phyloP scores from a whole-genome alignment of 2,329 filamentous ascomycete genomes.

The Stylonectria norvegica region DNA sequence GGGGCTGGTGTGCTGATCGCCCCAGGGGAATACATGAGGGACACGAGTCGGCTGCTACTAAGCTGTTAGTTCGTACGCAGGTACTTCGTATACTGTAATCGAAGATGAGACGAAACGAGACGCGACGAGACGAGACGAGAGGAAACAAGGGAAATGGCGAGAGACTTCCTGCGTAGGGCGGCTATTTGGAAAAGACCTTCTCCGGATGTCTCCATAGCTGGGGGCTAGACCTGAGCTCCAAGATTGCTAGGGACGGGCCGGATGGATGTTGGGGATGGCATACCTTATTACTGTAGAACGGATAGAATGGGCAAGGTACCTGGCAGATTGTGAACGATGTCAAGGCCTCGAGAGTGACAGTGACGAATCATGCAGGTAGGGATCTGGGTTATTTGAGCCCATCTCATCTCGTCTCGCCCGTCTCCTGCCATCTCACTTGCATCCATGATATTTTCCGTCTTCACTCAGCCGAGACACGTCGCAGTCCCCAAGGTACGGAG shows the following conservation, averaged over 20 bases:
- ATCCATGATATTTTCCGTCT: slow-evolving; percentile 6
- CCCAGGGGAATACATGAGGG: slow-evolving; percentile 11
- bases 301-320: slow-evolving; percentile 12
- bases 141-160: slow-evolving; percentile 5
- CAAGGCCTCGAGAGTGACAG: slow-evolving; percentile 4
- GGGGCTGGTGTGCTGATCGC: slow-evolving; percentile 15
- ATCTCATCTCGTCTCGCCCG: slow-evolving; percentile 16
- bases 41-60: slow-evolving; percentile 4
- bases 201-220: background rate
- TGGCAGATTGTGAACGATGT: slow-evolving; percentile 7
- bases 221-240: slow-evolving; percentile 11
- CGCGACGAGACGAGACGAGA: slow-evolving; percentile 8
- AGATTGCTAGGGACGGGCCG: slow-evolving; percentile 29
- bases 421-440: slow-evolving; percentile 12
- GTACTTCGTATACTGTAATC: too few species aligned
- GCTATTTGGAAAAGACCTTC: slow-evolving; percentile 18
- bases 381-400: slow-evolving; percentile 17
- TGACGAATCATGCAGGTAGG: slow-evolving; percentile 14
- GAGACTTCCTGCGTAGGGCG: slow-evolving; percentile 15
- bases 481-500: too few species aligned
- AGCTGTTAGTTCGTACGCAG: too few species aligned
- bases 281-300: too few species aligned
- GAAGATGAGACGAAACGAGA: slow-evolving; percentile 4
- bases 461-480: slow-evolving; percentile 2
- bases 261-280: slow-evolving; percentile 17